Evolutionary conservation across 2,329 filamentous ascomycete species (phyloP).

Genomic region (Fusarium fujikuroi): DNA sequence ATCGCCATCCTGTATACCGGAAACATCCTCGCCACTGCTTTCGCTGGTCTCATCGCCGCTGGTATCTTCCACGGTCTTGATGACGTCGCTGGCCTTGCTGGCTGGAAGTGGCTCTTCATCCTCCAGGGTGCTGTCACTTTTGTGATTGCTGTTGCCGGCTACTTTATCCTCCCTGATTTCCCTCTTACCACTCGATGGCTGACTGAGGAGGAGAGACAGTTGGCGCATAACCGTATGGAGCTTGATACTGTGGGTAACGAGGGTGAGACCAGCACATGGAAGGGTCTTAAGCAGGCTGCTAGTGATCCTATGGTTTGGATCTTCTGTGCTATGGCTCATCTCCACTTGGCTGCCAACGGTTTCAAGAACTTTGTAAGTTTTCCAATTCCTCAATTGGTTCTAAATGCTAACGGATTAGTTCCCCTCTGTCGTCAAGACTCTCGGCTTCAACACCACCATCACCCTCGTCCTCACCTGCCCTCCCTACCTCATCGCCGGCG

Average conservation of each 20-base stretch:
- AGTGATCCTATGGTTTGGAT: conserved; percentile 60
- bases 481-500: conserved; percentile 56
- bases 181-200: conserved; percentile 57
- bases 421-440: conserved; percentile 45
- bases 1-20: conserved; percentile 59
- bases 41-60: conserved; percentile 58
- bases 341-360: conserved; percentile 60
- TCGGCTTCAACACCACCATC: conserved; percentile 44
- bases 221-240: conserved; percentile 55
- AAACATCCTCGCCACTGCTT: conserved; percentile 50
- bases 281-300: conserved; percentile 56
- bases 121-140: conserved; percentile 66
- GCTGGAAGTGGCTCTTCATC: conserved; percentile 66
- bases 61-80: conserved; percentile 53
- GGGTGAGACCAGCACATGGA: conserved; percentile 53
- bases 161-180: conserved; percentile 49
- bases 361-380: conserved; percentile 51
- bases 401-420: conserved; percentile 18
- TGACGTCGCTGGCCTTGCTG: conserved; percentile 39
- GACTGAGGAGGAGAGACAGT: conserved; percentile 56
- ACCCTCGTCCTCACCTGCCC: conserved; percentile 51
- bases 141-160: conserved; percentile 42
- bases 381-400: accelerated
- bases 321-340: conserved; percentile 61
- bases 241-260: conserved; percentile 59